Evolutionary conservation across 176 grass and related monocot genomes (phyloP), one percentile per base, ranked within the genome.

Genomic region (Musa beccarii): DNA sequence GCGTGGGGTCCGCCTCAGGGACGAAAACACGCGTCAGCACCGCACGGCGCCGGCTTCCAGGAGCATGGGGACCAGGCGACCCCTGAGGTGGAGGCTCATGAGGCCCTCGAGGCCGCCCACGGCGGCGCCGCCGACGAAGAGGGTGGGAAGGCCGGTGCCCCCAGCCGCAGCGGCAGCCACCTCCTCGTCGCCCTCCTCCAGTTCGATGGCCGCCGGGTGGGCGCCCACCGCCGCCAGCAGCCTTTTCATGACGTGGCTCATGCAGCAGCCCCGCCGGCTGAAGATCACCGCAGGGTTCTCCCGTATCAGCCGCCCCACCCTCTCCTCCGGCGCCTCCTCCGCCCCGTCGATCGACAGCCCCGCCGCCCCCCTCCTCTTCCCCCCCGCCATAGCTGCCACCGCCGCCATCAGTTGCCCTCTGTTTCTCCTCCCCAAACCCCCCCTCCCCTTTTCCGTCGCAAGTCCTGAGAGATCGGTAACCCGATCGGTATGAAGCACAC

Each of bases 191-290:
- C 10, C 63, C 23, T 66, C 63, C 12, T 85, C 64, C 13, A 85
- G 77, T 54, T 85, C 83, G 53, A 85, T 75, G 14, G 78, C 71
- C 21, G 77, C 61, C 11, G 83, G 83, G 59, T 85, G 78, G 34
- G 65, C 76, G 43, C 77, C 72, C 9, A 85, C 70, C 59, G 77
- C 66, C 5, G 83, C 71, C 10, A 85, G 77, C 24, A 85, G 72
- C 57, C 34, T 53, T 11, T 79, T 71, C 77, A 85, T 85, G 2
- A 79, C 83, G 63, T 85, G 78, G 77, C 77, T 79, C 71, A 85
- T 85, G 77, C 66, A 85, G 77, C 83, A 85, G 14, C 71, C 83
- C 59, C 52, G 73, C n/a, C 71, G 76, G 62, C 83, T 85, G 59
- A 85, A 69, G 73, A 85, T 76, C 22, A 85, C 26, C 62, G 76